Conservation (phyloP, 371 early-diverging fungal genomes). For the Mucor irregularis region DNA sequence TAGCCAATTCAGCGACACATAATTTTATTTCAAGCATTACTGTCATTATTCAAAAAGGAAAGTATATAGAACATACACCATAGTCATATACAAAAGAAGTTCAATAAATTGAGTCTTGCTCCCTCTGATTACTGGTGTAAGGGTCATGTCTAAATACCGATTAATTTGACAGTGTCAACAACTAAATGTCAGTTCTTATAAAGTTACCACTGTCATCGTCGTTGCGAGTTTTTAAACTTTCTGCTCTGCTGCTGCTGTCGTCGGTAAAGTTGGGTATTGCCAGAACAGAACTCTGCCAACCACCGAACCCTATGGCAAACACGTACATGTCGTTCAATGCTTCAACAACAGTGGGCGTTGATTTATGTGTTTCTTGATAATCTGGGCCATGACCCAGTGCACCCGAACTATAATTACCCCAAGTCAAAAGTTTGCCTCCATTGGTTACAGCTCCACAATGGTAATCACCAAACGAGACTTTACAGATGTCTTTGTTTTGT, state of each 20-base stretch:
- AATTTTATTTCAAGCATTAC: too few species aligned
- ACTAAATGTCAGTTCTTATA: background rate
- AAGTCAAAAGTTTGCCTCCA: slow-evolving; percentile 39
- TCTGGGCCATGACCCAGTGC: slow-evolving; percentile 41
- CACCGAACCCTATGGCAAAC: slow-evolving; percentile 36
- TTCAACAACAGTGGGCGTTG: slow-evolving; percentile 10
- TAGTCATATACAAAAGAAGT: too few species aligned
- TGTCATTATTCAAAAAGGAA: too few species aligned
- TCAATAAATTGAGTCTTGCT: too few species aligned
- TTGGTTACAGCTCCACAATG: slow-evolving; percentile 49
- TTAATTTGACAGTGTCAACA: too few species aligned
- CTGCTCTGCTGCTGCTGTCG: background rate
- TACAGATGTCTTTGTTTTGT: slow-evolving; percentile 15
- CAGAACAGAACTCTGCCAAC: slow-evolving; percentile 33
- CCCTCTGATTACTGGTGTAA: too few species aligned
- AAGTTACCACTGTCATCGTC: background rate
- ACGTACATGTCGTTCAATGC: slow-evolving; percentile 19
- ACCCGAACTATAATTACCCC: slow-evolving; percentile 40
- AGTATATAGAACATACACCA: too few species aligned
- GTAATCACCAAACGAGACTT: slow-evolving; percentile 37
- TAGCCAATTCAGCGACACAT: too few species aligned
- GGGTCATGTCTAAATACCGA: too few species aligned
- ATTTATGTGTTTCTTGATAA: background rate
- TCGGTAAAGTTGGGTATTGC: slow-evolving; percentile 5
- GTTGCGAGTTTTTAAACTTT: too few species aligned